Evolutionary conservation across 2,329 filamentous ascomycete species (phyloP), one percentile per base, ranked within the genome.

Genomic region (Trichoderma sp.): DNA sequence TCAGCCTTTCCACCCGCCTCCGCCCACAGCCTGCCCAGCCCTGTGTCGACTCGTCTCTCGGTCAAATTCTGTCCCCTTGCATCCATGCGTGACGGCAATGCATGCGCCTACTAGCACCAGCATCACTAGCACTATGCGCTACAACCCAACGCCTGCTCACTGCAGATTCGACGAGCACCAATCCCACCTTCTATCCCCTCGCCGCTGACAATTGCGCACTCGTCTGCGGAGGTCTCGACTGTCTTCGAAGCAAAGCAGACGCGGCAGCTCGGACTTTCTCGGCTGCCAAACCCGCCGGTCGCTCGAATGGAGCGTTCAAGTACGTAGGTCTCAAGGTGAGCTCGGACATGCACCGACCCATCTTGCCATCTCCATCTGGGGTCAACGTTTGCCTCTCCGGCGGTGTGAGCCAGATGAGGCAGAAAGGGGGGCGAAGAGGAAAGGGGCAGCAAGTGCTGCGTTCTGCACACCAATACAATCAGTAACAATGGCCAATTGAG

Each of bases 321-420:
- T 24, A 19, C n/a, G 48, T 28, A 26, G 50, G 28, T n/a, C 51
- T 34, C 26, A 39, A 55, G 43, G 44, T 34, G 56, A 45, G 26
- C 26, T 62, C 50, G 54, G 59, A 55, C 50, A 47, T 45, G 59
- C 59, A 62, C 54, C 45, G 39, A 26, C 44, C 43, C 56, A 48
- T 48, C 59, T 48, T 19, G 41, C 43, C 56, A 24, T 48, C 59
- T 48, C 39, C 50, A 54, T 62, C 48, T 34, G 50, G 59, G 48
- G 48, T 43, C 26, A 34, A 47, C 14, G 19, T 30, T 59, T 19
- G 56, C 56, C 44, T 48, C 56, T 39, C 17, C 30, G 56, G 56
- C 56, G 56, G 56, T 58, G 56, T 48, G 44, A 24, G 24, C 47
- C 26, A n/a, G 30, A 54, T 19, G 19, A 54, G 28, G 30, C 28